A percentile compares a stretch with the other conserved stretches of the same genome.
Conservation (phyloP, 2,329 filamentous ascomycete genomes). For the Alternaria sp. region DNA sequence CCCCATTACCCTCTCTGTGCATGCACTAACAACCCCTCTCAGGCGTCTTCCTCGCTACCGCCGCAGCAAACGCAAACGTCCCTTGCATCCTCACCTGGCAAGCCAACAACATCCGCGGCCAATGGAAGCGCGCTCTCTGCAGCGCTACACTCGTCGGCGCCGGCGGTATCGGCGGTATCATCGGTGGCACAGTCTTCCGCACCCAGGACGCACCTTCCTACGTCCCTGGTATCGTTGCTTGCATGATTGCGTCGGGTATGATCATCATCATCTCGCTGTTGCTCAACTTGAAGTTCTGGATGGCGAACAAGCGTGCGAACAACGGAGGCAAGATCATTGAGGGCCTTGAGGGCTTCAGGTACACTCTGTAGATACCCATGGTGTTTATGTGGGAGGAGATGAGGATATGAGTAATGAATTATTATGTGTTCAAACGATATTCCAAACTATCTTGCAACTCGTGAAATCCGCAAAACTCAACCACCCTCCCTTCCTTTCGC, state of each 20-base stretch:
- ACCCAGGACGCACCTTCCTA: slow-evolving; percentile 49
- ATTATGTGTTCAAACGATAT: not conserved
- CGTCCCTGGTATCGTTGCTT: slow-evolving; percentile 45
- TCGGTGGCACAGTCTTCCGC: slow-evolving; percentile 73
- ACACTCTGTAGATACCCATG: slow-evolving; percentile 28
- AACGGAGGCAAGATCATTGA: slow-evolving; percentile 51
- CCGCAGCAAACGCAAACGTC: slow-evolving; percentile 77
- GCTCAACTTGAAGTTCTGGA: slow-evolving; percentile 41
- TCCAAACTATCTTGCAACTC: not conserved
- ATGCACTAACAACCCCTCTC: not conserved
- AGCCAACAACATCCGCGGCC: slow-evolving; percentile 85
- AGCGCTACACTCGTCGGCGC: slow-evolving; percentile 77
- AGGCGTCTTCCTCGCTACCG: slow-evolving; percentile 73
- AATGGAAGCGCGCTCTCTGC: slow-evolving; percentile 85
- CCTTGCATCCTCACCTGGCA: slow-evolving; percentile 79
- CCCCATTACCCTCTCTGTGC: not conserved
- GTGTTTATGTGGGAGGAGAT: too few relatives aligned
- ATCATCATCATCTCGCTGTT: slow-evolving; percentile 44
- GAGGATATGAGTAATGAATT: not conserved
- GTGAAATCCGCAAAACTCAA: not conserved
- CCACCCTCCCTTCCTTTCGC: too few relatives aligned
- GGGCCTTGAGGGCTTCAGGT: slow-evolving; percentile 40
- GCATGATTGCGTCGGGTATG: slow-evolving; percentile 45
- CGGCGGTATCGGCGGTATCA: slow-evolving; percentile 81
- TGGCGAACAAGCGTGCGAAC: slow-evolving; percentile 48